Base-by-base conservation (phyloP, 257 asterid species). In the Penstemon newberryi region DNA sequence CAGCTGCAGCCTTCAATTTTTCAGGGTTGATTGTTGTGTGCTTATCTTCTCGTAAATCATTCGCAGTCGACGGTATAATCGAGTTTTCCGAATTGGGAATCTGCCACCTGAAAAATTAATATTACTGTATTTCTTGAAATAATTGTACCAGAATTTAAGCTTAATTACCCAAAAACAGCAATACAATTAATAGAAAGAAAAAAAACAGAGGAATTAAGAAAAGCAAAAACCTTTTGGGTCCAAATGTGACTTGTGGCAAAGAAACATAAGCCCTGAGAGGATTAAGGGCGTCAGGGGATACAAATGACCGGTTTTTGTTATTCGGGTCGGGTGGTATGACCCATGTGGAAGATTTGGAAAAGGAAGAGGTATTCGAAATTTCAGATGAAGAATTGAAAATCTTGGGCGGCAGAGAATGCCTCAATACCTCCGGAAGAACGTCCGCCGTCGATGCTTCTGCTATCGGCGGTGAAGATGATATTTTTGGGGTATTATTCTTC, bases 211-310 rank as follows among this genome's bases (percentile, higher is more conserved):
- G 13, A 12, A 33, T 2, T 9, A 4, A 44, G 11, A 70, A 40
- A 65, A 46, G 51, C n/a, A 6, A 5, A 47, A 49, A 92, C 97
- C 96, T 85, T 85, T 73, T 90, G 63, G 98, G 90, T 15, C 96
- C 98, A 44, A 90, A 85, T 0, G 96, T 85, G 75, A 84, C 87
- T 76, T 84, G 96, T 4, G 98, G 97, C 65, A 92, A 76, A 68
- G 97, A 90, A 79, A 88, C 90, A 74, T 83, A 86, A 55, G 79
- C 96, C 70, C 85, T 79, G 66, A 92, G 96, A 13, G 98, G 98
- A 78, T 88, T 86, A 6, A 85, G 71, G 25, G 92, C 96, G 56
- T 90, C 92, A 5, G 85, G 46, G 2, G 95, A 88, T 5, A 75
- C 87, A 42, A 39, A 73, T 52, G 58, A 43, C 3, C 64, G 54